Conservation (phyloP, 139 green algal genomes). For the Monoraphidium neglectum region DNA sequence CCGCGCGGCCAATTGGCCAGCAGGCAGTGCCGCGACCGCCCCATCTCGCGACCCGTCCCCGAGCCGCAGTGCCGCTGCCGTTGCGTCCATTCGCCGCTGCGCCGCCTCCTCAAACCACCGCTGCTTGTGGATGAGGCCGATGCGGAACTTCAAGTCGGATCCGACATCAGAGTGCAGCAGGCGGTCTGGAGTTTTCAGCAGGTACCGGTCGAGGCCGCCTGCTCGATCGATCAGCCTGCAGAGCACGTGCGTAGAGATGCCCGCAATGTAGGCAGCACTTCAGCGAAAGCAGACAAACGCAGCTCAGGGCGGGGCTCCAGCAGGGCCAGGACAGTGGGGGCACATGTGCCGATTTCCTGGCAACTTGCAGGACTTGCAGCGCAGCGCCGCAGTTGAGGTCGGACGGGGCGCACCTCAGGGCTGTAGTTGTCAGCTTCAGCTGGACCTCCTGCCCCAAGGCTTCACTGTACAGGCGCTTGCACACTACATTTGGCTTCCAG, state of each 20-base stretch:
- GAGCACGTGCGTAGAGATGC: too few relatives aligned
- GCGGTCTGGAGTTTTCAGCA: slow-evolving; percentile 69
- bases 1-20: too few relatives aligned
- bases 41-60: too few relatives aligned
- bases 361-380: too few relatives aligned
- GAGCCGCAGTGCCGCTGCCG: too few relatives aligned
- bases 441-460: slow-evolving; percentile 61
- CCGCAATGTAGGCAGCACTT: too few relatives aligned
- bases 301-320: neutral
- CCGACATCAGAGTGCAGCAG: slow-evolving; percentile 69
- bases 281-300: too few relatives aligned
- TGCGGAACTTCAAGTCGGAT: slow-evolving; percentile 32
- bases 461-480: slow-evolving; percentile 73
- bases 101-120: neutral
- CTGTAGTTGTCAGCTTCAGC: slow-evolving; percentile 76
- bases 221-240: slow-evolving; percentile 81
- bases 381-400: too few relatives aligned
- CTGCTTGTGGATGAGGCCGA: slow-evolving; percentile 10
- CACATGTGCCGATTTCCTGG: too few relatives aligned
- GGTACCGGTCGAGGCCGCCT: slow-evolving; percentile 84
- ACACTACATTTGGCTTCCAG: slow-evolving; percentile 85
- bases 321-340: too few relatives aligned
- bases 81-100: neutral
- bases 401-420: slow-evolving; percentile 69
- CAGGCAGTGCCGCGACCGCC: too few relatives aligned